Evolutionary conservation across 2,329 filamentous ascomycete genomes (phyloP).

Genomic region (Xylaria sp.): DNA sequence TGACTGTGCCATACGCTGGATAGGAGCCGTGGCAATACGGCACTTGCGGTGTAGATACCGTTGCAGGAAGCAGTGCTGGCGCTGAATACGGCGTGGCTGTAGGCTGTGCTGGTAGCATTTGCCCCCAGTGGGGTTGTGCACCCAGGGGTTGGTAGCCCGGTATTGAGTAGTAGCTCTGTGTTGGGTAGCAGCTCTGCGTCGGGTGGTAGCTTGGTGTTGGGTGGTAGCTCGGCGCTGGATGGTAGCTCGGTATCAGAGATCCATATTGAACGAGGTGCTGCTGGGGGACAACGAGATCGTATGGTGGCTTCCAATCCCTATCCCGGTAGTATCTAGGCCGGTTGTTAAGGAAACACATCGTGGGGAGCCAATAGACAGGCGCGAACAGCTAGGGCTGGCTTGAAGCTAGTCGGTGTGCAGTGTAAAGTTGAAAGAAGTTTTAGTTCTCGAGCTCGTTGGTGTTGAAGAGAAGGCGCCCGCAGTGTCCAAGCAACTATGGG

Average conservation of each 20-base stretch:
- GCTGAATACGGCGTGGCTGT: background rate
- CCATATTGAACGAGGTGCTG: background rate
- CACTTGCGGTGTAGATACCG: background rate
- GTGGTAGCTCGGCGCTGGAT: background rate
- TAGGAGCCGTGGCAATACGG: background rate
- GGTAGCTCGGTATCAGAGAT: background rate
- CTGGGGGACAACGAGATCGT: background rate
- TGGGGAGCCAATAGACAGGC: background rate
- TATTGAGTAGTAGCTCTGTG: background rate
- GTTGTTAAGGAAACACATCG: background rate
- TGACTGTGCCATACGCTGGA: background rate
- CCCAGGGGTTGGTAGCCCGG: background rate
- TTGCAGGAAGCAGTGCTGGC: background rate
- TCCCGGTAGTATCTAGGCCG: constrained; percentile 3
- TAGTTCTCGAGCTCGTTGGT: background rate
- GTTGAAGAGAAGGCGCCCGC: background rate
- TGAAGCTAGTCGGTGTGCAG: background rate
- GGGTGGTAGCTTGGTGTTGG: background rate
- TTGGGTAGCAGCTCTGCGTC: background rate
- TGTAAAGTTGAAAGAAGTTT: background rate
- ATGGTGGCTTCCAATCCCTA: constrained; percentile 10
- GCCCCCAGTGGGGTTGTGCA: background rate
- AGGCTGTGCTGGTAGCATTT: background rate
- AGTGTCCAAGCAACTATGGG: too few relatives aligned
- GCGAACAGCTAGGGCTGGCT: background rate